phyloP scores from a whole-genome alignment of 495 filamentous ascomycete species.

The Xylaria telfairii region DNA sequence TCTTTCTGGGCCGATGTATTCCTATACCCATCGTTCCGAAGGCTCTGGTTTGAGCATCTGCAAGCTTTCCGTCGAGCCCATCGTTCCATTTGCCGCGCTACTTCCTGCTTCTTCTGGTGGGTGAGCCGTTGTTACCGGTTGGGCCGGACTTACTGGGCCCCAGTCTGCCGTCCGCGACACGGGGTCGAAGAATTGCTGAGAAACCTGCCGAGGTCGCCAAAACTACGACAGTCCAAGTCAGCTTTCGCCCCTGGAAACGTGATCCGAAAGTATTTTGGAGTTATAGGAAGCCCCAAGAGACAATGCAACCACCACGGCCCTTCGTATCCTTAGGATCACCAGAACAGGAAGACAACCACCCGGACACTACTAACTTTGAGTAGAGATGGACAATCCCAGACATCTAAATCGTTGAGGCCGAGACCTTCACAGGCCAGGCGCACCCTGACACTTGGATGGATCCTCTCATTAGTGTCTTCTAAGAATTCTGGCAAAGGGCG shows the following conservation, averaged over 20 bases:
- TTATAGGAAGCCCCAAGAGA: background rate
- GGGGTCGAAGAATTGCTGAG: conserved; percentile 40
- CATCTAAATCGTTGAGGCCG: conserved; percentile 59
- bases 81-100: background rate
- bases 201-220: conserved; percentile 46
- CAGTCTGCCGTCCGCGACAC: conserved; percentile 43
- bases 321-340: no score
- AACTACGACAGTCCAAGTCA: conserved; percentile 25
- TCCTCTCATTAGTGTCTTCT: conserved; percentile 66
- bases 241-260: background rate
- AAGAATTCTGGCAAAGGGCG: conserved; percentile 51
- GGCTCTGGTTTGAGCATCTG: conserved; percentile 19
- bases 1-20: conserved; percentile 52
- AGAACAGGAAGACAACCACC: background rate
- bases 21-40: conserved; percentile 43
- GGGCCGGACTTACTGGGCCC: conserved; percentile 30
- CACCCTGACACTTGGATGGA: conserved; percentile 66
- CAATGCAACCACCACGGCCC: background rate
- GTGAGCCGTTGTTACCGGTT: background rate
- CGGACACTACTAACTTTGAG: conserved; percentile 19
- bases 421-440: conserved; percentile 60
- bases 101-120: conserved; percentile 1
- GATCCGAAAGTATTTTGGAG: background rate
- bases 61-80: conserved; percentile 2
- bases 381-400: conserved; percentile 62